These are phyloP conservation scores for Ophiostoma ulmi DNA, from an alignment of 2,329 filamentous ascomycete genomes.

Conservation along the genomic window DNA sequence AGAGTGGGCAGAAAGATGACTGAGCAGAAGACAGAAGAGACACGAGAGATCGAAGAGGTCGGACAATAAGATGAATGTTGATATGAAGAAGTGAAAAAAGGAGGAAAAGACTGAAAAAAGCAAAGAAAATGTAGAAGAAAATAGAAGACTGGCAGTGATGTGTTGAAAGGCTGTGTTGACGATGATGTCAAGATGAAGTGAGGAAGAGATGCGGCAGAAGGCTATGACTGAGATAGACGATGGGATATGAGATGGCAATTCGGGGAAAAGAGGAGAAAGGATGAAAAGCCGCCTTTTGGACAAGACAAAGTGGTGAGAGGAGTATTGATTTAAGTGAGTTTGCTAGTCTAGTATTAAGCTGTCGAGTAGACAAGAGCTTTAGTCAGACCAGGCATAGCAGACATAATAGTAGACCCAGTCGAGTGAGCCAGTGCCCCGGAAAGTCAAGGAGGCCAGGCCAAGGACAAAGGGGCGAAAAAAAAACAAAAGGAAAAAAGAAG, in stretches of 20 bases:
- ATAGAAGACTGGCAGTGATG: background rate
- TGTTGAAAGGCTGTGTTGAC: background rate
- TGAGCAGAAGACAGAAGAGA: background rate
- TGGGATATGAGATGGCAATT: conserved; percentile 3
- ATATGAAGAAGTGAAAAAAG: background rate
- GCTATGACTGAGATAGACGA: background rate
- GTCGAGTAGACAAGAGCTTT: background rate
- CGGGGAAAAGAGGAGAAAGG: conserved; percentile 9
- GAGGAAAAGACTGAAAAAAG: background rate
- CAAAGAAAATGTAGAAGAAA: background rate
- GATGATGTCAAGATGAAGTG: background rate
- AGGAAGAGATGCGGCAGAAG: background rate
- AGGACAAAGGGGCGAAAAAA: conserved; percentile 14
- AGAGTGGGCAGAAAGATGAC: conserved; percentile 4
- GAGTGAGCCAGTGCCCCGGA: background rate
- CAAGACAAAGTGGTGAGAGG: background rate
- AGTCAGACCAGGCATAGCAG: background rate
- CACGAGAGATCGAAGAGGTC: background rate
- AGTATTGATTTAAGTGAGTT: background rate
- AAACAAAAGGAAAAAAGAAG: conserved; percentile 19
- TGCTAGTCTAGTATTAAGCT: background rate
- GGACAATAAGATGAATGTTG: background rate
- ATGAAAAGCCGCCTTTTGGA: background rate
- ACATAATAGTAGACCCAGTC: background rate
- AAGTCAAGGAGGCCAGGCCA: conserved; percentile 6